phyloP scores from a whole-genome alignment of 192 early-diverging fungal species.

The Entomortierella lignicola region DNA sequence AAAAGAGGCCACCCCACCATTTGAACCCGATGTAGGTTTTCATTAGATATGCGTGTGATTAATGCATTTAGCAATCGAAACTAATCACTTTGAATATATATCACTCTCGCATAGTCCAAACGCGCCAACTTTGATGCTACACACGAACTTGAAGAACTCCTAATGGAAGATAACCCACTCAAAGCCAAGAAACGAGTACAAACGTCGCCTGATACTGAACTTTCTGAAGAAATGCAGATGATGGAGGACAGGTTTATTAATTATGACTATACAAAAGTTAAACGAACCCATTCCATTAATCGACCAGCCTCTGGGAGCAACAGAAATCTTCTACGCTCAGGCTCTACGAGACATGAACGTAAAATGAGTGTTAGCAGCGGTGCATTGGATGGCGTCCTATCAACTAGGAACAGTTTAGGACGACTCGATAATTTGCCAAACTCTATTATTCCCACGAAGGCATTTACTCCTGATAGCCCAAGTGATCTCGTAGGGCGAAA shows the following conservation, averaged over 20 bases:
- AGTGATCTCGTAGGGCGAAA: slow-evolving; percentile 40
- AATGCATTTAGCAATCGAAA: neutral
- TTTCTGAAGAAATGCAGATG: slow-evolving; percentile 70
- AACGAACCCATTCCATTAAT: slow-evolving; percentile 22
- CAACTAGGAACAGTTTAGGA: slow-evolving; percentile 17
- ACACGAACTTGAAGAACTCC: slow-evolving; percentile 94
- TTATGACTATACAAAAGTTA: slow-evolving; percentile 77
- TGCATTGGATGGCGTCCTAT: slow-evolving; percentile 22
- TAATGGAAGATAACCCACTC: slow-evolving; percentile 97
- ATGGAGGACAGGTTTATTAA: slow-evolving; percentile 85
- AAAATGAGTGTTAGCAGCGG: slow-evolving; percentile 27
- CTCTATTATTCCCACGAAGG: slow-evolving; percentile 1
- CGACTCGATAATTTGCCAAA: slow-evolving; percentile 31
- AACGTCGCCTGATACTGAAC: slow-evolving; percentile 54
- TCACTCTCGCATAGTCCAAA: slow-evolving; percentile 68
- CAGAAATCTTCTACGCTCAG: slow-evolving; percentile 13
- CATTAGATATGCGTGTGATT: neutral
- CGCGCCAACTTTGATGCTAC: slow-evolving; percentile 95
- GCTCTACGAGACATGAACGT: slow-evolving; percentile 5
- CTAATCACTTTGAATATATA: neutral
- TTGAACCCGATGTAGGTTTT: slow-evolving; percentile 82
- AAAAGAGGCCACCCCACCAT: slow-evolving; percentile 83
- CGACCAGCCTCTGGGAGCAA: slow-evolving; percentile 2
- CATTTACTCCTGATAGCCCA: slow-evolving; percentile 24
- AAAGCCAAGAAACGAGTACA: slow-evolving; percentile 75